Base-by-base conservation (phyloP, 352 stramenopile species). In the Phytopythium vexans region DNA sequence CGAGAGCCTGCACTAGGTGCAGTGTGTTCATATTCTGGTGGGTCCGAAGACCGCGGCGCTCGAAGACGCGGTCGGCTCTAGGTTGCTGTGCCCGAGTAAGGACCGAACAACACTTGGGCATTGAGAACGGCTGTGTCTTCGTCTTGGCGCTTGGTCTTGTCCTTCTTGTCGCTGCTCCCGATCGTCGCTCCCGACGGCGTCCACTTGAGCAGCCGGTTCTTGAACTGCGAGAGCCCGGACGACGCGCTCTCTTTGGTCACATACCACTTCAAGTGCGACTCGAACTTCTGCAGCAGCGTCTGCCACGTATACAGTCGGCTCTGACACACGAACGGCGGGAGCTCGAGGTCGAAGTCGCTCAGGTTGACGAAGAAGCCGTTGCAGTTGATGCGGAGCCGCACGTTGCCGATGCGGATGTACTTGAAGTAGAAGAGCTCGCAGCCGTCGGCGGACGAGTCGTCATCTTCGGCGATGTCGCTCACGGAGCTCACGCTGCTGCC, bases 281-380 rank as follows among this genome's bases (percentile, higher is more conserved):
- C 84, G 52, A 94, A 92, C 47, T 88, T 88, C 36, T 89, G 80
- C 1, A 94, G 53, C 12, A 94, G 63, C 55, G 89, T 87, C 54
- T 92, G 89, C 42, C 72, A 87, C 15, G 84, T 92, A 35, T 70
- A 88, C n/a, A 94, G 60, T 53, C 88, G 87, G 54, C 78, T 85
- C 49, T 92, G 82, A 56, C 80, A 91, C 16, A 94, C 64, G 41
- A 88, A 92, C 6, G 79, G 82, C 4, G 82, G 80, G 12, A 94
- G 32, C 38, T 92, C 77, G 11, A 94, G 52, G 51, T 90, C 84
- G 35, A 94, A 92, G 35, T 86, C 68, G 51, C 66, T 92, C 14
- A 94, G 64, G 42, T 92, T 94, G 8, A 94, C 84, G 43, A 92
- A 89, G 57, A 92, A 94, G 0, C 84, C 84, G 52, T 90, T 86